Evolutionary conservation across 768 basidiomycete genomes (phyloP), one percentile per base, ranked within the genome.

Genomic region (Tylopilus sp.): DNA sequence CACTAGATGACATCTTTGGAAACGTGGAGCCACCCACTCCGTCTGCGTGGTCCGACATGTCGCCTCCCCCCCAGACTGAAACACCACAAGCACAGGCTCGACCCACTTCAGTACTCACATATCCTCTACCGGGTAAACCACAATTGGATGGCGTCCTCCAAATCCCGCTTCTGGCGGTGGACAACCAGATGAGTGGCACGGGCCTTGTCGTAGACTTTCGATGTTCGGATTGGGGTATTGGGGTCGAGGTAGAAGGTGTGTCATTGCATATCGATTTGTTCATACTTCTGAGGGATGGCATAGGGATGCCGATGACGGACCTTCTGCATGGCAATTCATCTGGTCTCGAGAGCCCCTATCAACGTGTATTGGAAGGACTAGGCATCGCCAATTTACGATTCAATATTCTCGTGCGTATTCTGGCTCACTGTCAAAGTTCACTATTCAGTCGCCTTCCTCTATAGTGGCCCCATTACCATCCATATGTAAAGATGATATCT

Each of bases 1-100:
- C 62, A n/a, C 56, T 65, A 12, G 64, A 65, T 21, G 58, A 61
- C 11, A 65, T 65, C 20, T 65, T 66, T 39, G 64, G 52, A n/a
- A 28, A 33, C 13, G 10, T 40, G 15, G 42, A 21, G 18, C 13
- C 53, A 36, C 10, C 6, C 9, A 38, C n/a, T 17, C 22, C 45
- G 7, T 44, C 44, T 3, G 20, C 21, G 2, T 33, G 20, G 48
- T 31, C 55, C 10, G 20, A 25, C 41, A 36, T 38, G 0, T 15
- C 21, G 36, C 33, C 48, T 46, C 36, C 15, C 12, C 26, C 42
- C 4, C 52, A 40, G 41, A 52, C 18, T 38, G 52, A 22, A 54
- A 18, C 40, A 23, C 41, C 39, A 11, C 52, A 18, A 31, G 49
- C 44, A n/a, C 39, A 51, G 5, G 22, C 46, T 40, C 47, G 21